phyloP scores from a whole-genome alignment of 2,329 filamentous ascomycete genomes.

The Phialemonium atrogriseum region DNA sequence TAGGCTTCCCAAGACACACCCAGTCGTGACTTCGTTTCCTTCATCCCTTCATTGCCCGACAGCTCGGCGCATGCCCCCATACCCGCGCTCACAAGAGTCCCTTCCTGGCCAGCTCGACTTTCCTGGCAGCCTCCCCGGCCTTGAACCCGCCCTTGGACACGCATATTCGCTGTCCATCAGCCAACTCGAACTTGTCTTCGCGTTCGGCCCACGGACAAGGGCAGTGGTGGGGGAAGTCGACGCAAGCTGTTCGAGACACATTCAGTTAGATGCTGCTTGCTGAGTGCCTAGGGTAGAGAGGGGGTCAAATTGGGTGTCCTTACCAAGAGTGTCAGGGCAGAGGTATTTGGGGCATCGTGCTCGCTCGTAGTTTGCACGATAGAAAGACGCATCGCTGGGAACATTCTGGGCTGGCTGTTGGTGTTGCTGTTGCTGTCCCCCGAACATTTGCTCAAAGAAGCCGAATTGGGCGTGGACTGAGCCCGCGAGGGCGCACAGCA shows the following conservation, averaged over 20 bases:
- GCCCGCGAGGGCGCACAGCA: slow-evolving; percentile 52
- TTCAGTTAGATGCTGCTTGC: neutral
- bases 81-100: slow-evolving; percentile 51
- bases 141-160: slow-evolving; percentile 69
- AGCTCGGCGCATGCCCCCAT: no score
- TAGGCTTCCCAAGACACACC: no score
- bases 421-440: slow-evolving; percentile 35
- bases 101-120: slow-evolving; percentile 74
- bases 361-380: slow-evolving; percentile 40
- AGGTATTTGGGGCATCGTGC: slow-evolving; percentile 90
- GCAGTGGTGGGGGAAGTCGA: slow-evolving; percentile 94
- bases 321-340: slow-evolving; percentile 76
- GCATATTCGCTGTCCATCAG: slow-evolving; percentile 65
- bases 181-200: slow-evolving; percentile 70
- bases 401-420: slow-evolving; percentile 67
- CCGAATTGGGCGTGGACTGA: slow-evolving; percentile 74
- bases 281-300: no score
- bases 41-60: no score
- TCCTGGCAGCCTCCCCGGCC: slow-evolving; percentile 61
- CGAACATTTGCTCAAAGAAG: slow-evolving; percentile 98
- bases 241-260: slow-evolving; percentile 53
- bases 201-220: slow-evolving; percentile 74
- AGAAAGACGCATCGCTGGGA: slow-evolving; percentile 74
- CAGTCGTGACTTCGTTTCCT: no score
- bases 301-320: no score